phyloP scores from a whole-genome alignment of 768 basidiomycete species.

The Boletales sp. region DNA sequence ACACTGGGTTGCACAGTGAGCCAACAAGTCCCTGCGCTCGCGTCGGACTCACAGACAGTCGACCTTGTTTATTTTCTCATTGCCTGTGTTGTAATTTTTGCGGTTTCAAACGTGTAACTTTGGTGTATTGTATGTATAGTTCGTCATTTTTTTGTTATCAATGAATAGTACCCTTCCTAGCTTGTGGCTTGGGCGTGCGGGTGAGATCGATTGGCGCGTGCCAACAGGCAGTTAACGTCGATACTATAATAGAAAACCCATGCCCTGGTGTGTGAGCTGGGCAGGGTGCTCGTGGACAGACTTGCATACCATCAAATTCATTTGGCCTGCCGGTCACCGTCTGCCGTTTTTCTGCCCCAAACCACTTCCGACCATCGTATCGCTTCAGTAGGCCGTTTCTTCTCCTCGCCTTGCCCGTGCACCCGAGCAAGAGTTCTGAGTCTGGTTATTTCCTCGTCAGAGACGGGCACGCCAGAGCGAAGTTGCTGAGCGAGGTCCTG shows the following conservation, averaged over 20 bases:
- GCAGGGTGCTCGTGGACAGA: background rate
- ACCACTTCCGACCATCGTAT: slow-evolving; percentile 52
- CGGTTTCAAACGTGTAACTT: background rate
- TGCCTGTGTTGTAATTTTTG: slow-evolving; percentile 1
- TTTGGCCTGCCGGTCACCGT: slow-evolving; percentile 23
- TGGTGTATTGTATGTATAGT: slow-evolving; percentile 2
- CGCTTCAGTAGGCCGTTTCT: slow-evolving; percentile 11
- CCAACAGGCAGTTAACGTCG: background rate
- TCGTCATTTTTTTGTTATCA: background rate
- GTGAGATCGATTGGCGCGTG: background rate
- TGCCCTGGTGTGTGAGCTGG: background rate
- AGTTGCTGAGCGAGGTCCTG: slow-evolving; percentile 55
- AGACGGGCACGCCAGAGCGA: slow-evolving; percentile 41
- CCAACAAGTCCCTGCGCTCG: background rate
- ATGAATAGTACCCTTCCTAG: background rate
- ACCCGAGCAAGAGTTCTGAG: slow-evolving; percentile 51
- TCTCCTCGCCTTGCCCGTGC: slow-evolving; percentile 20
- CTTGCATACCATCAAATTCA: slow-evolving; percentile 33
- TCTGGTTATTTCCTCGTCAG: slow-evolving; percentile 49
- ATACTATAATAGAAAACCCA: background rate
- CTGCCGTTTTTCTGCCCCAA: slow-evolving; percentile 35
- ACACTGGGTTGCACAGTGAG: background rate
- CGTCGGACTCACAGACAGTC: background rate
- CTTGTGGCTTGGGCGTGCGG: too few species aligned
- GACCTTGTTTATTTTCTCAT: slow-evolving; percentile 12